phyloP scores from a whole-genome alignment of 805 yeast genomes.

The Candida nonsorbophila region DNA sequence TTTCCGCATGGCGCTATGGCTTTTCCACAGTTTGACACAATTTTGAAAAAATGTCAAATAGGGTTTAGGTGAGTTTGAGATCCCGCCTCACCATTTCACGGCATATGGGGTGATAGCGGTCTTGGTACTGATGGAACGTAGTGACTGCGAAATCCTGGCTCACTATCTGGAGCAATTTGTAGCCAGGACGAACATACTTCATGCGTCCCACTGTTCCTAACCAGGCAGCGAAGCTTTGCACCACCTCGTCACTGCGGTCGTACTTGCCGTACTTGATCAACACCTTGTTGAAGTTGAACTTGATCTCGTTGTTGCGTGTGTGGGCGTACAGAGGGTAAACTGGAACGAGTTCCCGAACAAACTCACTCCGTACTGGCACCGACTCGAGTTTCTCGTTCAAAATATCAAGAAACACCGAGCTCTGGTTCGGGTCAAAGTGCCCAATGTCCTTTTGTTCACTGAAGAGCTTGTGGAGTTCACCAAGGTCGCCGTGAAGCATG shows the following conservation, averaged over 20 bases:
- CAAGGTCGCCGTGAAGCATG: constrained; percentile 1
- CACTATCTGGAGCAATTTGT: constrained; percentile 15
- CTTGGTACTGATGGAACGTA: constrained; percentile 15
- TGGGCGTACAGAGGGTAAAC: constrained; percentile 15
- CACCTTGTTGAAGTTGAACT: constrained; percentile 17
- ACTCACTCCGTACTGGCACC: constrained; percentile 3
- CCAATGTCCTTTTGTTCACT: constrained; percentile 16
- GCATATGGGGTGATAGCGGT: constrained; percentile 29
- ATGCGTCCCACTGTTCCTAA: constrained; percentile 31
- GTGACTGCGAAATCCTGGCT: constrained; percentile 22
- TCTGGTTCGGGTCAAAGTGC: constrained; percentile 19
- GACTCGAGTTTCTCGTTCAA: constrained; percentile 13
- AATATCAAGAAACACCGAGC: constrained; percentile 18
- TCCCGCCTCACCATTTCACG: constrained; percentile 18
- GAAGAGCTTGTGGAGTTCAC: constrained; percentile 21
- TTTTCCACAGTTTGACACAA: no score
- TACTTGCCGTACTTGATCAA: constrained; percentile 17
- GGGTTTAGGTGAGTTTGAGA: constrained; percentile 6
- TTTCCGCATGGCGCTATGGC: no score
- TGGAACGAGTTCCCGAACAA: constrained; percentile 10
- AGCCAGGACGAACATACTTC: constrained; percentile 33
- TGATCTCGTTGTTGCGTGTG: constrained; percentile 20
- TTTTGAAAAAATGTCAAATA: no score
- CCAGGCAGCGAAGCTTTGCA: constrained; percentile 20
- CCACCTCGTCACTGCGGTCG: constrained; percentile 10